Conservation (phyloP, 148 eudicot genomes). For the Mesembryanthemum crystallinum region DNA sequence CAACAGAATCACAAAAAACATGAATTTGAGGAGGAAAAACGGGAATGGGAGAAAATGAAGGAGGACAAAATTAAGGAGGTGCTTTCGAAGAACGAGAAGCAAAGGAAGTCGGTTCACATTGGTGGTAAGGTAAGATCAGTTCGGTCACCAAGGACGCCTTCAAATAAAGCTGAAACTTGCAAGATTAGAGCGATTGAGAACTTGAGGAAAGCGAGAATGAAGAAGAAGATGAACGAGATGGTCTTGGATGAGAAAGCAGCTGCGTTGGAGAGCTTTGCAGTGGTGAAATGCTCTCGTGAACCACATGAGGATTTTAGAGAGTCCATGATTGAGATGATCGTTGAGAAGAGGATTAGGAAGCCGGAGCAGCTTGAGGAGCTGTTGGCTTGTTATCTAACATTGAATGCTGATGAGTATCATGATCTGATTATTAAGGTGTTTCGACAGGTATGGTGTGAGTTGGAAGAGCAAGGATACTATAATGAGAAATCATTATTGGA, state of each 20-base stretch:
- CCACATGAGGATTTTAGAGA: constrained; percentile 64
- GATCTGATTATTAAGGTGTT: constrained; percentile 71
- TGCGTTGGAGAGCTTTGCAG: constrained; percentile 59
- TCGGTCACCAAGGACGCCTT: constrained; percentile 48
- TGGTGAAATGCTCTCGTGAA: constrained; percentile 58
- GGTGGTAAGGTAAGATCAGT: constrained; percentile 38
- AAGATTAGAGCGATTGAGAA: constrained; percentile 60
- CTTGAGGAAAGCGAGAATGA: constrained; percentile 50
- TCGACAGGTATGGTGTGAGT: constrained; percentile 68
- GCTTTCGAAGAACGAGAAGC: constrained; percentile 37
- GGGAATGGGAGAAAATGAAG: constrained; percentile 35
- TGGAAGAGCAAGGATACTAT: constrained; percentile 27
- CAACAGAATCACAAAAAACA: background rate
- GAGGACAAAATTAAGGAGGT: constrained; percentile 41
- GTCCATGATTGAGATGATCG: constrained; percentile 90
- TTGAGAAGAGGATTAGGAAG: constrained; percentile 43
- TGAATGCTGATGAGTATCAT: constrained; percentile 75
- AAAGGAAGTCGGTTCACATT: constrained; percentile 43
- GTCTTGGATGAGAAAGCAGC: constrained; percentile 21
- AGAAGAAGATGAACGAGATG: constrained; percentile 34
- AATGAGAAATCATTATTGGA: background rate
- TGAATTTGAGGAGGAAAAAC: background rate
- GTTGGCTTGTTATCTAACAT: constrained; percentile 69
- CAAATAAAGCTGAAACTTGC: constrained; percentile 45
- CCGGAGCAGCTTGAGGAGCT: constrained; percentile 74